Evolutionary conservation across 2,329 filamentous ascomycete genomes (phyloP).

Genomic region (Cordyceps cateniannulata): DNA sequence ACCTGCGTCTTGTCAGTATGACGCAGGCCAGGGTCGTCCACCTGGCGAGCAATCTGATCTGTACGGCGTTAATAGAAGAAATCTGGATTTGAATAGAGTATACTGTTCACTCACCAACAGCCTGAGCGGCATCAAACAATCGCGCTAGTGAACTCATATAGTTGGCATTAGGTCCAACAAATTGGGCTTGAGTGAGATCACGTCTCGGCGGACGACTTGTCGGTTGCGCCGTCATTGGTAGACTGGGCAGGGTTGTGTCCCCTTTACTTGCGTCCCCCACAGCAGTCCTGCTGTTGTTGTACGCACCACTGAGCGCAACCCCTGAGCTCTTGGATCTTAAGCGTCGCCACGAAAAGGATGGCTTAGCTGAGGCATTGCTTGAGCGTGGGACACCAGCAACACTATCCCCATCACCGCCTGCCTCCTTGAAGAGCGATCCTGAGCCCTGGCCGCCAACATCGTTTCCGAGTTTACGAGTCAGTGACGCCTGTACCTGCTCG

Average conservation of each 20-base stretch:
- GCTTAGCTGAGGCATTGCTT: slow-evolving; percentile 62
- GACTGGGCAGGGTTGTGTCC: slow-evolving; percentile 51
- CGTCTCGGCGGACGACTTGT: slow-evolving; percentile 65
- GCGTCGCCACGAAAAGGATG: slow-evolving; percentile 75
- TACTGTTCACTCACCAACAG: slow-evolving; percentile 63
- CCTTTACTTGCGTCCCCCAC: slow-evolving; percentile 23
- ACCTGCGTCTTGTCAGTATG: slow-evolving; percentile 93
- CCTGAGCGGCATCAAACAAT: slow-evolving; percentile 87
- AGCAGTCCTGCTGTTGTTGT: slow-evolving; percentile 26
- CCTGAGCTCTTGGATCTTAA: slow-evolving; percentile 83
- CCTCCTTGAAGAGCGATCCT: slow-evolving; percentile 68
- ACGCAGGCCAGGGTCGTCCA: slow-evolving; percentile 87
- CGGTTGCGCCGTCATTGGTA: slow-evolving; percentile 68
- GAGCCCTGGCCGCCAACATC: slow-evolving; percentile 82
- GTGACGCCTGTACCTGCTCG: slow-evolving; percentile 71
- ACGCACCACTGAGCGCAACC: slow-evolving; percentile 48
- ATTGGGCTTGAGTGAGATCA: slow-evolving; percentile 61
- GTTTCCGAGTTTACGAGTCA: slow-evolving; percentile 81
- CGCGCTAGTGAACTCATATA: slow-evolving; percentile 90
- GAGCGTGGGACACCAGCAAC: slow-evolving; percentile 42
- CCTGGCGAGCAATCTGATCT: slow-evolving; percentile 95
- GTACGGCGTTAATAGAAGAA: not conserved
- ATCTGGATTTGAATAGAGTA: not conserved
- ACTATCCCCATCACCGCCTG: slow-evolving; percentile 41
- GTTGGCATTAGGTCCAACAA: slow-evolving; percentile 75